phyloP scores from a whole-genome alignment of 148 eudicot genomes.

The Amaranthus cruentus region DNA sequence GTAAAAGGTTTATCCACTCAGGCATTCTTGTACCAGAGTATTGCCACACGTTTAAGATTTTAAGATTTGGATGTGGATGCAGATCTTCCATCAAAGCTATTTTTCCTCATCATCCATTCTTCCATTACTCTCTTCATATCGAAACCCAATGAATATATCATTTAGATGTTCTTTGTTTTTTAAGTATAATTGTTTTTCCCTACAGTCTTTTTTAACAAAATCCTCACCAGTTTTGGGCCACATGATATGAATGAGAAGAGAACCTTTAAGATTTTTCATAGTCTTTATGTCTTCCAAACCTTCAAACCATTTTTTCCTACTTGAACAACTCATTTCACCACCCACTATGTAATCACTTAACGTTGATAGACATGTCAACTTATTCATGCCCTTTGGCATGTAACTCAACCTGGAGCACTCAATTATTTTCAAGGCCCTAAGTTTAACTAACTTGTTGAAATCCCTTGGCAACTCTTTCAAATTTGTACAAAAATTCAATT shows the following conservation, averaged over 20 bases:
- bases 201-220: neutral
- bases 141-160: neutral
- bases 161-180: neutral
- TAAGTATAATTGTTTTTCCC: neutral
- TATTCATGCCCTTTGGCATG: neutral
- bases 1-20: conserved; percentile 1
- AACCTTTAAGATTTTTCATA: neutral
- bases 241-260: neutral
- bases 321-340: neutral
- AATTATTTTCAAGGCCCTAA: neutral
- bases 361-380: neutral
- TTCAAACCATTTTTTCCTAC: neutral
- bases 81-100: neutral
- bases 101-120: neutral
- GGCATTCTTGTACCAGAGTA: neutral
- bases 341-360: neutral
- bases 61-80: neutral
- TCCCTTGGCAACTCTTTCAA: neutral
- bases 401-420: neutral
- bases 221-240: neutral
- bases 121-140: neutral
- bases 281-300: neutral
- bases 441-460: neutral
- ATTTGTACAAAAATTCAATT: neutral
- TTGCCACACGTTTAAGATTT: neutral